phyloP scores from a whole-genome alignment of 75 land plant genomes.

The Sequoiadendron giganteum region DNA sequence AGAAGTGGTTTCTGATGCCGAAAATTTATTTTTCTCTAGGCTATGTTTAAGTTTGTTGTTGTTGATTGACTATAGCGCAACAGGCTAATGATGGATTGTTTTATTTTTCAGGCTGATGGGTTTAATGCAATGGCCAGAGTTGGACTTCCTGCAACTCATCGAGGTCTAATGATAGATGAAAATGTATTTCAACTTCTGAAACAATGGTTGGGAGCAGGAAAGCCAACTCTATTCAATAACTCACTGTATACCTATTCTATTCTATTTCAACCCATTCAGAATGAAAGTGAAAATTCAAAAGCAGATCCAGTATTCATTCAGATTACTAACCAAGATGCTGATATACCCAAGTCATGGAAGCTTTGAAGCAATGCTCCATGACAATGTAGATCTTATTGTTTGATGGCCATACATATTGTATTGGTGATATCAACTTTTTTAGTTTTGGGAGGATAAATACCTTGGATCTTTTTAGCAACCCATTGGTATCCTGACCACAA shows the following conservation, averaged over 20 bases:
- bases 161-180: constrained; percentile 53
- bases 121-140: constrained; percentile 60
- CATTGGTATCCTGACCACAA: too few relatives aligned
- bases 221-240: constrained; percentile 10
- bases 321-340: not conserved
- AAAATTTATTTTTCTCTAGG: not conserved
- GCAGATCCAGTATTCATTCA: not conserved
- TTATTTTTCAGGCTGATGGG: constrained; percentile 63
- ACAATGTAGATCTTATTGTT: not conserved
- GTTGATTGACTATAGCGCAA: not conserved
- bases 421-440: not conserved
- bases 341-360: not conserved
- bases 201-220: constrained; percentile 64
- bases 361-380: not conserved
- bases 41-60: not conserved
- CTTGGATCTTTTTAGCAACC: too few relatives aligned
- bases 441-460: too few relatives aligned
- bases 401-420: not conserved
- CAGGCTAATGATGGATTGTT: not conserved
- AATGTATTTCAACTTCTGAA: constrained; percentile 44
- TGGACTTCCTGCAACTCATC: constrained; percentile 54
- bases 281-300: not conserved
- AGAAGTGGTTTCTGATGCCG: not conserved
- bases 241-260: not conserved
- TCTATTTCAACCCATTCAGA: not conserved